Conservation (phyloP, 345 rosid species). For the Mercurialis annua region DNA sequence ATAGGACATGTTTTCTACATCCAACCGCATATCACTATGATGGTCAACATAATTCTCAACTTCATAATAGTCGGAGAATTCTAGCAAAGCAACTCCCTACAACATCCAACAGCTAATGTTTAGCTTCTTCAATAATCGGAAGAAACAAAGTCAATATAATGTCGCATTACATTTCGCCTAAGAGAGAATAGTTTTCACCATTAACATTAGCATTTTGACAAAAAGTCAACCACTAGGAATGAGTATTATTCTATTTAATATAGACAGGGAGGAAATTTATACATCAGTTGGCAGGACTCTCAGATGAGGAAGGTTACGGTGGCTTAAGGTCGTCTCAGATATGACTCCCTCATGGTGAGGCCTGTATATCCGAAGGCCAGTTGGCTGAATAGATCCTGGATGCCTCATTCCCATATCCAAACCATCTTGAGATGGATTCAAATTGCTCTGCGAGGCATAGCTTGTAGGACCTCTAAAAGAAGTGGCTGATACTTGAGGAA, state of each 20-base stretch:
- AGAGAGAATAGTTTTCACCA: neutral
- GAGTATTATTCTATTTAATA: slow-evolving; percentile 7
- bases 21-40: slow-evolving; percentile 92
- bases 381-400: slow-evolving; percentile 43
- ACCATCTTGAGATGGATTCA: slow-evolving; percentile 45
- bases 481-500: slow-evolving; percentile 51
- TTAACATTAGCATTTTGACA: neutral
- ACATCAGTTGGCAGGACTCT: slow-evolving; percentile 63
- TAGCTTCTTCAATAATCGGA: slow-evolving; percentile 5
- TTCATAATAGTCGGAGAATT: slow-evolving; percentile 47
- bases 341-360: slow-evolving; percentile 22
- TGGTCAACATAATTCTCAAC: slow-evolving; percentile 50
- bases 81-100: slow-evolving; percentile 69
- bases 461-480: slow-evolving; percentile 37
- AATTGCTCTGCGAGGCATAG: slow-evolving; percentile 36
- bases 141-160: neutral
- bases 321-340: slow-evolving; percentile 41
- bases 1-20: slow-evolving; percentile 87
- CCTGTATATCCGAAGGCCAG: slow-evolving; percentile 47
- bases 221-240: neutral
- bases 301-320: slow-evolving; percentile 46
- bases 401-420: slow-evolving; percentile 49
- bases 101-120: slow-evolving; percentile 15
- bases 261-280: slow-evolving; percentile 18
- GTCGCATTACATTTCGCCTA: neutral